Evolutionary conservation across 2,329 filamentous ascomycete genomes (phyloP), one percentile per base, ranked within the genome.

Genomic region (Mycogone perniciosa): DNA sequence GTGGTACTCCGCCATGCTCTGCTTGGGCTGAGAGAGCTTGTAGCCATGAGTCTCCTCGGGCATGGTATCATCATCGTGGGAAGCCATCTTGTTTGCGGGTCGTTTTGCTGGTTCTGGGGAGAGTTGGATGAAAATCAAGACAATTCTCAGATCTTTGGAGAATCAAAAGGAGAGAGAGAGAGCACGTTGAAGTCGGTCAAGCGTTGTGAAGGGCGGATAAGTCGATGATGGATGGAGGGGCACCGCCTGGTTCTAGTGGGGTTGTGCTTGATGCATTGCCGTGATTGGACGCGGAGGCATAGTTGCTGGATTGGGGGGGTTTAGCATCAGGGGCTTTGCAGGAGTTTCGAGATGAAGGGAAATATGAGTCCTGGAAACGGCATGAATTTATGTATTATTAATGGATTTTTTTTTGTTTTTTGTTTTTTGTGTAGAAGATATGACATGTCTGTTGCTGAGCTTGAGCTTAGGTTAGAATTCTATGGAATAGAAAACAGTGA

Each of bases 1-100:
- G 67, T 92, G 81, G 74, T 96, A 96, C 72, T 96, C 88, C 58
- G 92, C 88, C 66, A 99, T 80, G 62, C 89, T 95, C 82, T 97
- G 96, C 85, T 96, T 96, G 56, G 80, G 80, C 82, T 96, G 89
- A 60, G 89, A 91, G 67, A 96, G 87, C 83, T 95, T 96, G 85
- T 96, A 97, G 68, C 92, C 92, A 74, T 91, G 85, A 59, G 91
- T 96, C 75, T 86, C 81, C 76, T 93, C 88, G 57, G 89, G 86
- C 71, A 87, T 77, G 60, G 92, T 82, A 65, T 97, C 92, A 56
- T 96, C 89, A 58, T 85, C 76, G 65, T 81, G 75, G 62, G 82
- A 79, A 60, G 84, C 77, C 85, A 89, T 89, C 62, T 62, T 77
- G 70, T 60, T 26, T 44, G 53, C 51, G 41, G 54, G 52, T 45